phyloP scores from a whole-genome alignment of 2,329 filamentous ascomycete species.

The Pseudogymnoascus sp. region DNA sequence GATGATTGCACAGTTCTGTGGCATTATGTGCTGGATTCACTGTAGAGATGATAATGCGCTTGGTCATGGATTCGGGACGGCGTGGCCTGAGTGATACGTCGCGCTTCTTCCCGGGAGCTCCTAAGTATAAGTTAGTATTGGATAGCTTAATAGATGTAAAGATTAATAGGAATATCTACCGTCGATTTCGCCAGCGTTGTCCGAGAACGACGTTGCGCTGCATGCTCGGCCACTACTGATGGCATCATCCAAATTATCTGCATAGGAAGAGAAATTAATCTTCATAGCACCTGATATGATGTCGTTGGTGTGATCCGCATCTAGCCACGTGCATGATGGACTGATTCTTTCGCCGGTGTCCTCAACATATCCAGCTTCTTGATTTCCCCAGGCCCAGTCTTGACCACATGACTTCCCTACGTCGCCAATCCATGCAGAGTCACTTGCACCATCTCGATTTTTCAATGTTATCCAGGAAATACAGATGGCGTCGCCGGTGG shows the following conservation, averaged over 20 bases:
- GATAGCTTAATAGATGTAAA: background rate
- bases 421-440: slow-evolving; percentile 1
- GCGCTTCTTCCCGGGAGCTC: background rate
- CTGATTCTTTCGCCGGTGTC: background rate
- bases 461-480: background rate
- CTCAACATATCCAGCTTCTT: background rate
- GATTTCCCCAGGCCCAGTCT: background rate
- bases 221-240: background rate
- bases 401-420: background rate
- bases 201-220: background rate
- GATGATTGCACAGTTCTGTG: background rate
- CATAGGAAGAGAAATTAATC: background rate
- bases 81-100: background rate
- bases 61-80: background rate
- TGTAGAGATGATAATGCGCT: background rate
- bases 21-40: background rate
- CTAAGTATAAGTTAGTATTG: background rate
- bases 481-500: background rate
- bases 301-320: background rate
- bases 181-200: background rate
- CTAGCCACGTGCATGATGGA: background rate
- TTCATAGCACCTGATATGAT: background rate
- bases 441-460: background rate
- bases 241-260: background rate
- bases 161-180: background rate